phyloP scores from a whole-genome alignment of 148 eudicot genomes.

The Fallopia convolvulus region DNA sequence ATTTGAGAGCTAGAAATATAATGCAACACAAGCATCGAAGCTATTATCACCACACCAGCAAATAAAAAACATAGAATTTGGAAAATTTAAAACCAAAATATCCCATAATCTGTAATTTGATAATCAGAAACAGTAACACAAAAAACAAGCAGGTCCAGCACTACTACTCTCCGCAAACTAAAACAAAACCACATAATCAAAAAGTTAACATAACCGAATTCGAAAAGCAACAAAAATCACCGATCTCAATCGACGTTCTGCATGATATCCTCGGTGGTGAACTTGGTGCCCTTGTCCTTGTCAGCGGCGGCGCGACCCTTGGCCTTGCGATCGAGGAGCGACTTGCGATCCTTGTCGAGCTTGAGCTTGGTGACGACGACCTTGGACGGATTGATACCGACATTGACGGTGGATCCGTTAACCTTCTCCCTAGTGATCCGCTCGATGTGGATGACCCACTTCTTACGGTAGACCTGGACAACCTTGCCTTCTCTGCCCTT shows the following conservation, averaged over 20 bases:
- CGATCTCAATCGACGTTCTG: slow-evolving; percentile 12
- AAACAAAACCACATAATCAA: not conserved
- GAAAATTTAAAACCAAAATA: not conserved
- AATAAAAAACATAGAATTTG: no score
- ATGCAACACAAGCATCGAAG: no score
- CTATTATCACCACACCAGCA: no score
- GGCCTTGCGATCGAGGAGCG: slow-evolving; percentile 54
- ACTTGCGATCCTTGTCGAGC: slow-evolving; percentile 62
- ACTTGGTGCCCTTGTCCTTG: slow-evolving; percentile 64
- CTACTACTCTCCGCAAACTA: not conserved
- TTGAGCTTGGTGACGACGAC: slow-evolving; percentile 49
- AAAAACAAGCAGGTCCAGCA: slow-evolving; percentile 2
- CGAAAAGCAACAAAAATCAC: not conserved
- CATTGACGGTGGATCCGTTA: slow-evolving; percentile 65
- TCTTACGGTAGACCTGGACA: slow-evolving; percentile 61
- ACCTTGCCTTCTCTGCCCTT: slow-evolving; percentile 74
- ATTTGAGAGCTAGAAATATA: no score
- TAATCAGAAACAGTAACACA: not conserved
- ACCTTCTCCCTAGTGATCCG: slow-evolving; percentile 69
- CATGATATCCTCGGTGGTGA: slow-evolving; percentile 32
- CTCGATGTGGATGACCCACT: slow-evolving; percentile 72
- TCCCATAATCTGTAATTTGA: not conserved
- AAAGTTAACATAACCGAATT: not conserved
- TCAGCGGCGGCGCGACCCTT: slow-evolving; percentile 62
- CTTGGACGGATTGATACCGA: slow-evolving; percentile 55